Base-by-base conservation (phyloP, 2,329 filamentous ascomycete species). In the Fusarium illudens region DNA sequence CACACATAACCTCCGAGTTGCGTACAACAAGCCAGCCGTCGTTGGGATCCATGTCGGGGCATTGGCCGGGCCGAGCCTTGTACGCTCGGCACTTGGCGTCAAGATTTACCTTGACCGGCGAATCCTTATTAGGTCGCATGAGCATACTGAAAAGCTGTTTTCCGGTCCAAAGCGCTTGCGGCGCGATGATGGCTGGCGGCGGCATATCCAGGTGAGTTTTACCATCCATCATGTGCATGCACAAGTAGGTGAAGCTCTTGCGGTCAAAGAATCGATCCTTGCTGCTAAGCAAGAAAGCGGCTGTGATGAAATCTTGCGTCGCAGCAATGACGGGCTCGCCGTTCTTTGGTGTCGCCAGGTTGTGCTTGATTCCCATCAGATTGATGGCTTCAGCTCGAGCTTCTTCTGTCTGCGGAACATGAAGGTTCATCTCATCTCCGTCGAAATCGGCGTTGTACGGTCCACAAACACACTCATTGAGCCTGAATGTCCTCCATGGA, bases 391-490 rank as follows among this genome's bases (percentile, higher is more conserved):
- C 96, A 3, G 95, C 93, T 60, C 96, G 88, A 11, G 96, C 95
- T 79, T 99, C 96, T 81, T 99, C 96, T 0, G 96, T 98, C 77
- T 99, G 96, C 3, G 96, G 96, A 15, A 99, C 94, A 80, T 99
- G 96, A 49, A 99, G 81, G 73, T 99, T 99, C 96, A 99, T 99
- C 79, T 99, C 96, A 73, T 99, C 96, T 63, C 96, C 96, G 74
- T 99, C 96, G 72, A 99, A 99, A 87, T 99, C 96, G 58, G 96
- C 96, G 73, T 99, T 99, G 84, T 99, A 99, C 4, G 96, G 96
- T 65, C 92, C 94, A 80, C 96, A 99, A 2, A 97, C 96, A 87
- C 96, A 99, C 78, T 99, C 96, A 77, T 99, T 99, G 17, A 99
- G 85, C 57, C 96, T 91, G 77, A 99, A 98, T 0, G 96, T 99